These are phyloP conservation scores for Mollisiaceae sp. DNA, from an alignment of 2,329 filamentous ascomycete species.

Conservation along the genomic window DNA sequence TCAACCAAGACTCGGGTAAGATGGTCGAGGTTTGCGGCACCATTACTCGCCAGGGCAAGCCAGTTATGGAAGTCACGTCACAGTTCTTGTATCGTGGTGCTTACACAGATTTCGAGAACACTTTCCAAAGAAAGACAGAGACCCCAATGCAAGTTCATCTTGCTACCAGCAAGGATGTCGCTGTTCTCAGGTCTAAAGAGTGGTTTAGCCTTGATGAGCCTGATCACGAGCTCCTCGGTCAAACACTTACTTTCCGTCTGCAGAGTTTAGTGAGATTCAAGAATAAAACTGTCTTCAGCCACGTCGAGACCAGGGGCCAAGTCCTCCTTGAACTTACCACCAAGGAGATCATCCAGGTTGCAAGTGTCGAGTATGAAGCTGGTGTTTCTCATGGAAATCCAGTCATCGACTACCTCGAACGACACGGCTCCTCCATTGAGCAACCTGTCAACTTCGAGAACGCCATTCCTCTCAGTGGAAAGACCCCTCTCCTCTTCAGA, in stretches of 20 bases:
- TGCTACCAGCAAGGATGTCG: slow-evolving; percentile 86
- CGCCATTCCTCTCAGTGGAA: slow-evolving; percentile 91
- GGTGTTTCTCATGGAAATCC: slow-evolving; percentile 93
- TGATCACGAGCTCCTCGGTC: slow-evolving; percentile 85
- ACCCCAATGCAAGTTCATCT: slow-evolving; percentile 94
- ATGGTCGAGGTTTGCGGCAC: slow-evolving; percentile 99
- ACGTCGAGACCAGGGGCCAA: slow-evolving; percentile 88
- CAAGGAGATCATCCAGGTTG: slow-evolving; percentile 96
- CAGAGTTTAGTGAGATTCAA: slow-evolving; percentile 92
- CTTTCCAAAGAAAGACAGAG: slow-evolving; percentile 97
- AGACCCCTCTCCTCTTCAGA: slow-evolving; percentile 84
- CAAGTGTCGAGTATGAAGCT: slow-evolving; percentile 94
- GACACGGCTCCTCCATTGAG: slow-evolving; percentile 89
- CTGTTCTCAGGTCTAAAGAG: slow-evolving; percentile 93
- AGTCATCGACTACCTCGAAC: slow-evolving; percentile 93
- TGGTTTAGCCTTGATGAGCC: slow-evolving; percentile 92
- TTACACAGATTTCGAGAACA: slow-evolving; percentile 96
- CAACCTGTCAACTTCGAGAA: slow-evolving; percentile 98
- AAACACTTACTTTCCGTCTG: slow-evolving; percentile 95
- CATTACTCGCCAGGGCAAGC: slow-evolving; percentile 79
- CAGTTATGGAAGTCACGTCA: slow-evolving; percentile 98
- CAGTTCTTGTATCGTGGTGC: slow-evolving; percentile 95
- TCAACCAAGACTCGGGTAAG: slow-evolving; percentile 98
- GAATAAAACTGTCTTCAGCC: slow-evolving; percentile 90
- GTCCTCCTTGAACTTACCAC: slow-evolving; percentile 93